phyloP scores from a whole-genome alignment of 805 yeast species.

The Metschnikowia continentalis region DNA sequence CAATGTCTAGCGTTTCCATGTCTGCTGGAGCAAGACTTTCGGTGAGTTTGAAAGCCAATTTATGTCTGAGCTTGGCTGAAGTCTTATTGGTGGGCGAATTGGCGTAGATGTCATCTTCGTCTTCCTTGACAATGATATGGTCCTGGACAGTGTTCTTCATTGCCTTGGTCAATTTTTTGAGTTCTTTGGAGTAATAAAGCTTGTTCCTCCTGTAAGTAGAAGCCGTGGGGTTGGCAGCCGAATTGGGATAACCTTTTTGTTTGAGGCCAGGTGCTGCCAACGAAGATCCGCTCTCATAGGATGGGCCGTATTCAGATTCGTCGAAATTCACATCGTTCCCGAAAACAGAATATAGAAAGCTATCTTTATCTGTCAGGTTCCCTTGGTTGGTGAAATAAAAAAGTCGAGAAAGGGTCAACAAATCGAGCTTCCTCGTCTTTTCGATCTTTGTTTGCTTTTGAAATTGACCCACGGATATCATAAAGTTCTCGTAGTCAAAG shows the following conservation, averaged over 20 bases:
- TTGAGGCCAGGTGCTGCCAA: neutral
- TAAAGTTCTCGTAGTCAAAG: slow-evolving; percentile 67
- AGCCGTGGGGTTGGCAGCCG: slow-evolving; percentile 8
- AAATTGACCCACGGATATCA: slow-evolving; percentile 65
- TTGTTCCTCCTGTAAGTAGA: slow-evolving; percentile 24
- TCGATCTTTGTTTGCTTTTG: slow-evolving; percentile 65
- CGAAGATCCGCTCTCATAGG: neutral
- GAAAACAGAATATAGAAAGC: slow-evolving; percentile 8
- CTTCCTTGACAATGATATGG: slow-evolving; percentile 25
- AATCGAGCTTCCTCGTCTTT: slow-evolving; percentile 51
- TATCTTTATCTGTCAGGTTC: slow-evolving; percentile 22
- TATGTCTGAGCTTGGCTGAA: slow-evolving; percentile 27
- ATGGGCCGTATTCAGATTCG: slow-evolving; percentile 6
- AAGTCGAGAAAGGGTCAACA: slow-evolving; percentile 43
- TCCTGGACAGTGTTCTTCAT: slow-evolving; percentile 75
- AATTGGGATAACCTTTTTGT: neutral
- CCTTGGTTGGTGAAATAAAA: slow-evolving; percentile 34
- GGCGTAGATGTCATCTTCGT: slow-evolving; percentile 14
- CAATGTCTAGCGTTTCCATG: slow-evolving; percentile 40
- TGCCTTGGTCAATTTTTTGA: slow-evolving; percentile 54
- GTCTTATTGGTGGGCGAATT: slow-evolving; percentile 14
- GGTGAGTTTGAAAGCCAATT: slow-evolving; percentile 31
- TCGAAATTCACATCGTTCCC: slow-evolving; percentile 11
- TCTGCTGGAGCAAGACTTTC: slow-evolving; percentile 34
- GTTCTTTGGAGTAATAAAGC: slow-evolving; percentile 36